A percentile compares a stretch with the other conserved stretches of the same genome.
phyloP scores from a whole-genome alignment of 768 basidiomycete genomes.

The Dioszegia aurantiaca region DNA sequence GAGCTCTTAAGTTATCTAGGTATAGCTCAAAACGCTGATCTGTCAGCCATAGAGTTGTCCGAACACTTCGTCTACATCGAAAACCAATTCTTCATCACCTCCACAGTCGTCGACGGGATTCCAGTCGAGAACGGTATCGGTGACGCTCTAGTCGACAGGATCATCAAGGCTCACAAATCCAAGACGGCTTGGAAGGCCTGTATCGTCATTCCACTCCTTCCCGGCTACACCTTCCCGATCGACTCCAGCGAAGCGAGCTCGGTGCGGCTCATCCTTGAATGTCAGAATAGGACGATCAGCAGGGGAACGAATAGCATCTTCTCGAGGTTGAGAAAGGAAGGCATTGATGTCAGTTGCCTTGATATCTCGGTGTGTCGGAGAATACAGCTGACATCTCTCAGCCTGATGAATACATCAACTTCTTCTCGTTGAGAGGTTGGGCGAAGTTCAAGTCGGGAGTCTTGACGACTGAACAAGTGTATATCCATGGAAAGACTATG shows the following conservation, averaged over 20 bases:
- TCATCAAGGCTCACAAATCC: constrained; percentile 79
- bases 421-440: constrained; percentile 92
- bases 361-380: background rate
- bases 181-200: constrained; percentile 79
- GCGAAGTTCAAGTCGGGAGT: constrained; percentile 78
- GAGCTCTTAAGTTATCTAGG: constrained; percentile 4
- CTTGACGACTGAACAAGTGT: constrained; percentile 88
- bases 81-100: constrained; percentile 58
- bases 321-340: constrained; percentile 74
- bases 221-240: constrained; percentile 88
- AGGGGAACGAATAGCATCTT: constrained; percentile 92
- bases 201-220: constrained; percentile 83
- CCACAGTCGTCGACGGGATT: constrained; percentile 76
- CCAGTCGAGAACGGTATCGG: constrained; percentile 90
- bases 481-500: constrained; percentile 80
- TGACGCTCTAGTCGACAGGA: constrained; percentile 85
- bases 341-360: constrained; percentile 73
- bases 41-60: constrained; percentile 80
- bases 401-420: constrained; percentile 87
- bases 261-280: constrained; percentile 89
- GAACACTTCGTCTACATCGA: constrained; percentile 99
- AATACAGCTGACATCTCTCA: constrained; percentile 46
- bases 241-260: constrained; percentile 91
- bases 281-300: constrained; percentile 83
- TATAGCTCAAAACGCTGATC: background rate